These are phyloP conservation scores for Cyphellophora europaea DNA, from an alignment of 2,329 filamentous ascomycete species.

Conservation along the genomic window DNA sequence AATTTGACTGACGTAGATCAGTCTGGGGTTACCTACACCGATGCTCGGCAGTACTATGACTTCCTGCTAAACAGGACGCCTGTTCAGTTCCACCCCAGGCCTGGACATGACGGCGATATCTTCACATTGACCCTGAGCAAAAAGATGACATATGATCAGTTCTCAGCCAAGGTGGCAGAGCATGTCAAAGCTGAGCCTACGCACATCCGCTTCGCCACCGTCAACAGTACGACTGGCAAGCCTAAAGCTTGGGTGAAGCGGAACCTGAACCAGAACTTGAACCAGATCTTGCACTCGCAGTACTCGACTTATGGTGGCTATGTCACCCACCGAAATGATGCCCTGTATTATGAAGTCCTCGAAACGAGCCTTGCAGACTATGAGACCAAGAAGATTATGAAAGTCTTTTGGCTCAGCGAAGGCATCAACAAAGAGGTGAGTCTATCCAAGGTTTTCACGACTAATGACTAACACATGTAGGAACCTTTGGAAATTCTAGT, in stretches of 20 bases:
- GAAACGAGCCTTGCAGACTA: slow-evolving; percentile 91
- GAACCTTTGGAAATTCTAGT: slow-evolving; percentile 77
- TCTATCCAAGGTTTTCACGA: slow-evolving; percentile 6
- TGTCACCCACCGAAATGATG: slow-evolving; percentile 60
- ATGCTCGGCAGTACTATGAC: slow-evolving; percentile 84
- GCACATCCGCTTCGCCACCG: slow-evolving; percentile 84
- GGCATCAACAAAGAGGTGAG: slow-evolving; percentile 82
- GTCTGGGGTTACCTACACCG: slow-evolving; percentile 43
- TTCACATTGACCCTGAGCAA: slow-evolving; percentile 75
- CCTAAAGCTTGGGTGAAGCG: slow-evolving; percentile 72
- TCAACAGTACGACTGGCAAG: slow-evolving; percentile 66
- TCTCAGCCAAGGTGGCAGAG: slow-evolving; percentile 74
- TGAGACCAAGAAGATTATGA: slow-evolving; percentile 83
- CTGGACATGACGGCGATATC: slow-evolving; percentile 43
- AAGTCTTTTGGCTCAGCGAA: slow-evolving; percentile 76
- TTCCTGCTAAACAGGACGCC: slow-evolving; percentile 77
- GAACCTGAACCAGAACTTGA: slow-evolving; percentile 59
- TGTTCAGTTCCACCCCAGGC: slow-evolving; percentile 65
- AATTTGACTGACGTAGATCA: slow-evolving; percentile 34
- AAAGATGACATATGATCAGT: slow-evolving; percentile 81
- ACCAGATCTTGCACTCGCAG: slow-evolving; percentile 66
- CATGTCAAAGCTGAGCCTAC: slow-evolving; percentile 69
- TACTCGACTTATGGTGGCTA: slow-evolving; percentile 62
- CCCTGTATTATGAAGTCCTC: slow-evolving; percentile 83
- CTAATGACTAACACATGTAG: slow-evolving; percentile 28